Percentiles rank a stretch among this genome's conserved stretches.
phyloP scores from a whole-genome alignment of 352 stramenopile genomes.

The Phytophthora kernoviae region DNA sequence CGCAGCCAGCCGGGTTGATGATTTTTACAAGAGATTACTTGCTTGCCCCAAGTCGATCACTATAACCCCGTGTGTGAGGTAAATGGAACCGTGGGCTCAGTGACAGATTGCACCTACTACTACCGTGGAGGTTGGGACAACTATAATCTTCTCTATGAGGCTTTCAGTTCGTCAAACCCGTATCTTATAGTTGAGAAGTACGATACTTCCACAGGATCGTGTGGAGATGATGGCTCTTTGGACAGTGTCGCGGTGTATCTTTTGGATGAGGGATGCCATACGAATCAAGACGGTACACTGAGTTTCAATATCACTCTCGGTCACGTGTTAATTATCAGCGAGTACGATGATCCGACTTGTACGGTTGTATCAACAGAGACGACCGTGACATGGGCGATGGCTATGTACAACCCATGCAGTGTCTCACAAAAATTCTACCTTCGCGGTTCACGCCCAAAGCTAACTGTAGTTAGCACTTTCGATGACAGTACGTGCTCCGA shows the following conservation, averaged over 20 bases:
- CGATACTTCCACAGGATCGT: too few relatives aligned
- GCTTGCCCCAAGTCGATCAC: slow-evolving; percentile 4
- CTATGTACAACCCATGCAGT: slow-evolving; percentile 3
- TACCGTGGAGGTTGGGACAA: slow-evolving; percentile 1
- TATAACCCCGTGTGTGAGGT: background rate
- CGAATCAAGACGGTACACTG: background rate
- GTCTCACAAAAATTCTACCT: too few relatives aligned
- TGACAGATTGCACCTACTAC: slow-evolving; percentile 14
- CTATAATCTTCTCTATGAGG: background rate
- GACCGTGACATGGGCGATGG: slow-evolving; percentile 1
- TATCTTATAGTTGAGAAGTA: slow-evolving; percentile 19
- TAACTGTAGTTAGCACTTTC: background rate
- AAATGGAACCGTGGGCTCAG: background rate
- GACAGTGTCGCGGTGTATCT: slow-evolving; percentile 7
- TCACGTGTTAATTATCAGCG: slow-evolving; percentile 3
- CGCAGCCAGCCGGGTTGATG: background rate
- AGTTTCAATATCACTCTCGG: slow-evolving; percentile 8
- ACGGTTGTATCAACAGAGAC: background rate
- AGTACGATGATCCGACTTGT: slow-evolving; percentile 8
- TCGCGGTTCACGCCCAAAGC: too few relatives aligned
- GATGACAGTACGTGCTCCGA: slow-evolving; percentile 13
- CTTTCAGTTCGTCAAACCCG: slow-evolving; percentile 2
- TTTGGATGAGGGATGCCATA: slow-evolving; percentile 15
- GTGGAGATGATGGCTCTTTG: background rate
- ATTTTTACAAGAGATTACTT: background rate